These are phyloP conservation scores for Dothidotthia symphoricarpi DNA, from an alignment of 2,329 filamentous ascomycete genomes.

Conservation along the genomic window DNA sequence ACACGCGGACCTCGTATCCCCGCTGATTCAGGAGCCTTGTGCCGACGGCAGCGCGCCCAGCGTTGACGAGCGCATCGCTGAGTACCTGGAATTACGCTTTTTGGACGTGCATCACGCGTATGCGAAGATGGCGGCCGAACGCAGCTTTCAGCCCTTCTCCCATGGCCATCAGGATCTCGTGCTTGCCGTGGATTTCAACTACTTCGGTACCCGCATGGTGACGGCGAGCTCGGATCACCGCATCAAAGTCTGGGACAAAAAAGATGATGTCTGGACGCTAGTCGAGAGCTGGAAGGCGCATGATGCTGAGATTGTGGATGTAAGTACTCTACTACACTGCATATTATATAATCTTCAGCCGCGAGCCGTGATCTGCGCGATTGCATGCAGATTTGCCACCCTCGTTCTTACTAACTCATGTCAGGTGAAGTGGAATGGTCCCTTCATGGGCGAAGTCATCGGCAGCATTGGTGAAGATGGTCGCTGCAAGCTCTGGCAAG, in stretches of 20 bases:
- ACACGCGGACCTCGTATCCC: constrained; percentile 32
- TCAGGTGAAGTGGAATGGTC: constrained; percentile 89
- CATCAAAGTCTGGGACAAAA: constrained; percentile 85
- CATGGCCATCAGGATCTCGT: constrained; percentile 79
- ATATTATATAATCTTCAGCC: constrained; percentile 17
- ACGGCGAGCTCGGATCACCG: constrained; percentile 90
- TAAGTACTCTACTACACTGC: constrained; percentile 44
- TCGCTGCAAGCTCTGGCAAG: constrained; percentile 87
- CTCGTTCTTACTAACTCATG: constrained; percentile 4
- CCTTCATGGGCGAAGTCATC: constrained; percentile 83
- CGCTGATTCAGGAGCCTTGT: constrained; percentile 37
- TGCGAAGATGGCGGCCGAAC: constrained; percentile 37
- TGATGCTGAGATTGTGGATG: constrained; percentile 85
- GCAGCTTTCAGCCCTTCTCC: constrained; percentile 58
- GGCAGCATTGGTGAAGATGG: constrained; percentile 88
- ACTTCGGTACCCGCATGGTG: constrained; percentile 86
- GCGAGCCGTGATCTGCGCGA: constrained; percentile 15
- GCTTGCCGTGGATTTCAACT: constrained; percentile 84
- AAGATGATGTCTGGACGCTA: constrained; percentile 72
- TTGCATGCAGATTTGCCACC: constrained; percentile 20
- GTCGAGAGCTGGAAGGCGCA: constrained; percentile 89
- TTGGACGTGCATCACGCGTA: constrained; percentile 31
- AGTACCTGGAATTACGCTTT: constrained; percentile 31
- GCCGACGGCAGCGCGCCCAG: constrained; percentile 28
- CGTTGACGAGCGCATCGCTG: constrained; percentile 26